Conservation (phyloP, 2,329 filamentous ascomycete genomes). For the Fusarium odoratissimum region DNA sequence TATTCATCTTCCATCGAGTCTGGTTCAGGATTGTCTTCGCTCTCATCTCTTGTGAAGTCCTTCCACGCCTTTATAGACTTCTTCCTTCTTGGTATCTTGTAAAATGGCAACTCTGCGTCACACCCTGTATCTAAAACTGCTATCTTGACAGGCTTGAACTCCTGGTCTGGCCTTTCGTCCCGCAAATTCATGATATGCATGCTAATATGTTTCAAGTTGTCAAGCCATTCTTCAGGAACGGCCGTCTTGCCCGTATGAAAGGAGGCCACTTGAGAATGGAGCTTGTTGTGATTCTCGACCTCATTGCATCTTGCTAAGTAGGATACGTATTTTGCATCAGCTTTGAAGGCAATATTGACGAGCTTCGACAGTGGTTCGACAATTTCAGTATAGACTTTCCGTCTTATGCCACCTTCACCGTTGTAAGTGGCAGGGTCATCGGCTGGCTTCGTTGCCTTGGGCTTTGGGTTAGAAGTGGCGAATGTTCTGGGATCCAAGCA, state of each 20-base stretch:
- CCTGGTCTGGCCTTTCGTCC: accelerated
- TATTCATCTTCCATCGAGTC: not conserved
- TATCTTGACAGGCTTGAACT: accelerated
- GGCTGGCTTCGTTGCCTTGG: too few species aligned
- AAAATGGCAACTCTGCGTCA: not conserved
- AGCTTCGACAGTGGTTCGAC: not conserved
- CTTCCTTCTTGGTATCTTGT: accelerated
- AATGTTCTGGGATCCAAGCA: not conserved
- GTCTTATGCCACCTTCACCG: too few species aligned
- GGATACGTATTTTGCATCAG: not conserved
- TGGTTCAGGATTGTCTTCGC: accelerated
- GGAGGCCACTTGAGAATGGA: accelerated
- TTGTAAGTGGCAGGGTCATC: too few species aligned
- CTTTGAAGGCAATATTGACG: not conserved
- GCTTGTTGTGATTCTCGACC: accelerated
- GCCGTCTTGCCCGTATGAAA: not conserved
- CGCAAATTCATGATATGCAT: accelerated
- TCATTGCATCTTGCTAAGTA: not conserved
- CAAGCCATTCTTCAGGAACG: not conserved
- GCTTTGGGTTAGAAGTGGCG: accelerated
- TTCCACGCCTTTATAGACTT: accelerated
- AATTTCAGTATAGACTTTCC: accelerated
- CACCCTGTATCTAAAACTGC: not conserved
- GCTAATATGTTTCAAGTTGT: not conserved
- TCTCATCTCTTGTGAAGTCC: accelerated